Percentiles rank a stretch among this genome's conserved stretches.
phyloP scores from a whole-genome alignment of 2,329 filamentous ascomycete genomes.

The Colletotrichum sp. region DNA sequence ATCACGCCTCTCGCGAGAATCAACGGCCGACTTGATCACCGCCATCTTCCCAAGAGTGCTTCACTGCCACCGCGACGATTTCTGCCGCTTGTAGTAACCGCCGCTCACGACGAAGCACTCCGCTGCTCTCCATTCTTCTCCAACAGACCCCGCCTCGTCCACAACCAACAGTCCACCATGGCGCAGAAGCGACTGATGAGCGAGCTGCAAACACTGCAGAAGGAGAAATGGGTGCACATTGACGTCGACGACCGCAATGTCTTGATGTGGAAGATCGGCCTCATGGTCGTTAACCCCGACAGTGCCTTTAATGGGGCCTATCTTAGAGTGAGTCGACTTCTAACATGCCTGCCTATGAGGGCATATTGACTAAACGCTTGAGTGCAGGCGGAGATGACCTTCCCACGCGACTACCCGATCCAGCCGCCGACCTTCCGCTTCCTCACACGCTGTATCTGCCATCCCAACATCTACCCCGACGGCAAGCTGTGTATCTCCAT shows the following conservation, averaged over 20 bases:
- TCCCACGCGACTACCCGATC: constrained; percentile 89
- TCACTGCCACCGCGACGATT: neutral
- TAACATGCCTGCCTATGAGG: neutral
- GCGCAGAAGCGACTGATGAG: constrained; percentile 82
- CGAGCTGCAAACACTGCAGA: constrained; percentile 80
- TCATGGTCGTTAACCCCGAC: constrained; percentile 92
- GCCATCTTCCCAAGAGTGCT: neutral
- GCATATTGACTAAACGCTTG: neutral
- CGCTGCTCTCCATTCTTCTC: neutral
- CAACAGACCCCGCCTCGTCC: neutral
- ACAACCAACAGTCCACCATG: constrained; percentile 34
- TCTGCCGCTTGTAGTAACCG: neutral
- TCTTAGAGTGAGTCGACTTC: constrained; percentile 63
- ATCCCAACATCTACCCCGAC: constrained; percentile 93
- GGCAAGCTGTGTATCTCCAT: constrained; percentile 96
- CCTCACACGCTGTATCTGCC: constrained; percentile 73
- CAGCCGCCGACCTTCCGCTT: constrained; percentile 90
- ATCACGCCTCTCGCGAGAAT: constrained; percentile 5
- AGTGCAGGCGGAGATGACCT: constrained; percentile 79
- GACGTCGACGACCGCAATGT: constrained; percentile 86
- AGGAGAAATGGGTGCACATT: constrained; percentile 94
- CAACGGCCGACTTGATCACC: neutral
- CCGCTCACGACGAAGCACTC: neutral
- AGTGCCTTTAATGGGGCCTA: constrained; percentile 93
- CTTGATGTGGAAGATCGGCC: constrained; percentile 83